Evolutionary conservation across 2,329 filamentous ascomycete genomes (phyloP).

Genomic region (Neurospora crassa): DNA sequence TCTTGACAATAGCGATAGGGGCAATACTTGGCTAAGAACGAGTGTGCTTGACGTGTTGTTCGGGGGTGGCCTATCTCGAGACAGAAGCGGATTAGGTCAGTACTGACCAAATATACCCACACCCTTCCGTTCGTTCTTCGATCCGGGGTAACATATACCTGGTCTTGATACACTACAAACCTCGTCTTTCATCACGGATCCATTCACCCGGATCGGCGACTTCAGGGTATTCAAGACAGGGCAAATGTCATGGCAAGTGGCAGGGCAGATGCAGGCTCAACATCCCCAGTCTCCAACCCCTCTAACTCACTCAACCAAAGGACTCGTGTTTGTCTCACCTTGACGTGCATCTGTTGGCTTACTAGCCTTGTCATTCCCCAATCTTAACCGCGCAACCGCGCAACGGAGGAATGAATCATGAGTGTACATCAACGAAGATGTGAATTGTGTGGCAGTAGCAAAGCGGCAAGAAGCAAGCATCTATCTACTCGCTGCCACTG

Average conservation of each 20-base stretch:
- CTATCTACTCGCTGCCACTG: background rate
- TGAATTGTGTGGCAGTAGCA: background rate
- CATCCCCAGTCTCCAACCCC: background rate
- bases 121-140: background rate
- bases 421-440: background rate
- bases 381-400: background rate
- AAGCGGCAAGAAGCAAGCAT: background rate
- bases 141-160: background rate
- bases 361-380: background rate
- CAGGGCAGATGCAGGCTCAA: background rate
- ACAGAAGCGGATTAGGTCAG: background rate
- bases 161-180: background rate
- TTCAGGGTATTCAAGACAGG: background rate
- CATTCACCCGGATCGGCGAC: background rate
- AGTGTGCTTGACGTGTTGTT: background rate
- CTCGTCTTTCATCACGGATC: background rate
- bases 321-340: background rate
- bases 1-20: background rate
- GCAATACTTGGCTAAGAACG: background rate
- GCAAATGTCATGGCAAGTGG: background rate
- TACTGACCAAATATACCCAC: background rate
- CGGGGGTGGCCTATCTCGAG: background rate
- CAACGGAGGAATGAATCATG: background rate
- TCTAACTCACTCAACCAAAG: background rate
- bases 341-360: background rate